phyloP scores from a whole-genome alignment of 2,329 filamentous ascomycete species.

The Sporothrix sp. region DNA sequence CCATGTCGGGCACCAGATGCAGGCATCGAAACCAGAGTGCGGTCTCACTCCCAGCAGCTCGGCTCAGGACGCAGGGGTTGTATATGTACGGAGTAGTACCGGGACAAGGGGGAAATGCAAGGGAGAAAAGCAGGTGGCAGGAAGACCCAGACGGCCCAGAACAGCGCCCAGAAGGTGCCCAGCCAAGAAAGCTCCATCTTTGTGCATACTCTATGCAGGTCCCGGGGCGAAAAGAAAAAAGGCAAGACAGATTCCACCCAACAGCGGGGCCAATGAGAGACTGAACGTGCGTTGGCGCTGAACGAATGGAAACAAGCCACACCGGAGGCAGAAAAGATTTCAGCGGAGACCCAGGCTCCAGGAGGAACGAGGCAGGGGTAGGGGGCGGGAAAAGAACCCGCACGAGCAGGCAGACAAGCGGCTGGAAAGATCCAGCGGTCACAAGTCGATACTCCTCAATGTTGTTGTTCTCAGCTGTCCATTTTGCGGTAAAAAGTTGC shows the following conservation, averaged over 20 bases:
- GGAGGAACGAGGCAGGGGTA: not conserved
- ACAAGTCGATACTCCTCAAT: too few relatives aligned
- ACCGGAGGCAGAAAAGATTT: not conserved
- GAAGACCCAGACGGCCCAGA: too few relatives aligned
- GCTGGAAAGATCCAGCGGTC: too few relatives aligned
- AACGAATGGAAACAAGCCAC: constrained; percentile 12
- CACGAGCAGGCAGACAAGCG: too few relatives aligned
- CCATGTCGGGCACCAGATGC: constrained; percentile 5
- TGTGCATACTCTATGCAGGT: constrained; percentile 5
- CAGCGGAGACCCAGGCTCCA: not conserved
- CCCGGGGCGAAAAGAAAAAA: not conserved
- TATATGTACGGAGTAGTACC: not conserved
- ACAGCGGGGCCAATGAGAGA: constrained; percentile 4
- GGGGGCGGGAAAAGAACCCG: not conserved
- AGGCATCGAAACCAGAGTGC: too few relatives aligned
- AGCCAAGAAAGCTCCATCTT: constrained; percentile 1
- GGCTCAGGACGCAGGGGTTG: too few relatives aligned
- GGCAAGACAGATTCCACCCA: not conserved
- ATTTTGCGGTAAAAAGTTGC: too few relatives aligned
- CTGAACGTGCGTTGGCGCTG: not conserved
- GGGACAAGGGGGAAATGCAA: not conserved
- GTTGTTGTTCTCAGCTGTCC: too few relatives aligned
- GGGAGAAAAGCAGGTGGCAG: not conserved
- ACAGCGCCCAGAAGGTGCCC: too few relatives aligned
- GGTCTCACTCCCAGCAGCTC: too few relatives aligned